Evolutionary conservation across 352 stramenopile species (phyloP).

Genomic region (Phytophthora kernoviae): DNA sequence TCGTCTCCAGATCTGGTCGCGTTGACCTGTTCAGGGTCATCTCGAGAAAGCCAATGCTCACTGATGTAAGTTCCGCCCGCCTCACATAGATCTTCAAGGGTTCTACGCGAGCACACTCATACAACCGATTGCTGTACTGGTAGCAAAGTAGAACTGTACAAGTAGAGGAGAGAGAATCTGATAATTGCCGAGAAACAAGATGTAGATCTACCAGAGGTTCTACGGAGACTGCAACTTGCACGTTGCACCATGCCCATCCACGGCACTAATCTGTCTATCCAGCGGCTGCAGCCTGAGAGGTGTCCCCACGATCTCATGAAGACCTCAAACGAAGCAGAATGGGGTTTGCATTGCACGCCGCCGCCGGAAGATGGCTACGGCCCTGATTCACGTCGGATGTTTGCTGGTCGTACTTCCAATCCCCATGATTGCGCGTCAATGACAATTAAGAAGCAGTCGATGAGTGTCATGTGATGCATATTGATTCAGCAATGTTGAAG

Average conservation of each 20-base stretch:
- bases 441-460: no score
- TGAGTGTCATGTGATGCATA: no score
- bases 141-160: not conserved
- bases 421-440: not conserved
- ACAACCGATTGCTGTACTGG: not conserved
- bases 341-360: not conserved
- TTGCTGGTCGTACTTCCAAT: not conserved
- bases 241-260: no score
- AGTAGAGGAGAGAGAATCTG: not conserved
- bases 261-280: no score
- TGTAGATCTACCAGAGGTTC: not conserved
- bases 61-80: conserved; percentile 24
- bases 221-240: not conserved
- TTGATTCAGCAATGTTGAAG: no score
- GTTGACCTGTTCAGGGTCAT: no score
- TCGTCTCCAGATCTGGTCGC: conserved; percentile 4
- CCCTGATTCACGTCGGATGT: not conserved
- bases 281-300: no score
- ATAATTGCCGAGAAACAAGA: not conserved
- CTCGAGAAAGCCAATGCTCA: conserved; percentile 21
- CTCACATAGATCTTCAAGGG: no score
- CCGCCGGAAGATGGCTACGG: not conserved
- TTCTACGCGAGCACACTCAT: no score
- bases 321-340: not conserved
- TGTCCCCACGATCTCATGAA: not conserved